Percentiles rank a stretch among this genome's conserved stretches.
Conservation (phyloP, 2,329 filamentous ascomycete species). For the Hypoxylon sp. region DNA sequence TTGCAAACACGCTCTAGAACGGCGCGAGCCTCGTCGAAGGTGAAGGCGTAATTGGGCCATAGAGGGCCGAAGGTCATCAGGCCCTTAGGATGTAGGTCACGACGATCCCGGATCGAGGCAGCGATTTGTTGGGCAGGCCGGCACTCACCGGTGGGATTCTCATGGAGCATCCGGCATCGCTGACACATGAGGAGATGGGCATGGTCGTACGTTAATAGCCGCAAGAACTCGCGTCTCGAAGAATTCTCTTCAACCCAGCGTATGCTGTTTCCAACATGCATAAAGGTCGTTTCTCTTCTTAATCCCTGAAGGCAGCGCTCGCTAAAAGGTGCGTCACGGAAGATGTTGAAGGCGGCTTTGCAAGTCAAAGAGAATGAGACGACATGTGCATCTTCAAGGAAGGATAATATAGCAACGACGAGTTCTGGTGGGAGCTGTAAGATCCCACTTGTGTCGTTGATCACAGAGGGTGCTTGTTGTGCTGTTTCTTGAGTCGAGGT, state of each 20-base stretch:
- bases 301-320: neutral
- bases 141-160: slow-evolving; percentile 2
- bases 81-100: neutral
- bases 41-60: slow-evolving; percentile 32
- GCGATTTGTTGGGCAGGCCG: neutral
- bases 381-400: slow-evolving; percentile 12
- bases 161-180: slow-evolving; percentile 29
- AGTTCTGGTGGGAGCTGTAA: slow-evolving; percentile 30
- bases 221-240: slow-evolving; percentile 16
- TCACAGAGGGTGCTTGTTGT: slow-evolving; percentile 6
- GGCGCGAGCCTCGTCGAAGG: slow-evolving; percentile 7
- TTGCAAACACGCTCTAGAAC: neutral
- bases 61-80: slow-evolving; percentile 33
- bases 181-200: slow-evolving; percentile 23
- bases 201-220: slow-evolving; percentile 14
- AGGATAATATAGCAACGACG: slow-evolving; percentile 13
- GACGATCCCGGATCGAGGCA: neutral
- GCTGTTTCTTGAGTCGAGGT: neutral
- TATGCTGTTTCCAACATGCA: neutral
- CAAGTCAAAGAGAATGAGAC: slow-evolving; percentile 34
- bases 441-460: slow-evolving; percentile 3
- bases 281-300: no score
- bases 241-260: neutral
- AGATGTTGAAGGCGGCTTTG: slow-evolving; percentile 9
- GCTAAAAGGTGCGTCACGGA: slow-evolving; percentile 4